Conservation (phyloP, 768 basidiomycete species). For the Calocybe cyanea region DNA sequence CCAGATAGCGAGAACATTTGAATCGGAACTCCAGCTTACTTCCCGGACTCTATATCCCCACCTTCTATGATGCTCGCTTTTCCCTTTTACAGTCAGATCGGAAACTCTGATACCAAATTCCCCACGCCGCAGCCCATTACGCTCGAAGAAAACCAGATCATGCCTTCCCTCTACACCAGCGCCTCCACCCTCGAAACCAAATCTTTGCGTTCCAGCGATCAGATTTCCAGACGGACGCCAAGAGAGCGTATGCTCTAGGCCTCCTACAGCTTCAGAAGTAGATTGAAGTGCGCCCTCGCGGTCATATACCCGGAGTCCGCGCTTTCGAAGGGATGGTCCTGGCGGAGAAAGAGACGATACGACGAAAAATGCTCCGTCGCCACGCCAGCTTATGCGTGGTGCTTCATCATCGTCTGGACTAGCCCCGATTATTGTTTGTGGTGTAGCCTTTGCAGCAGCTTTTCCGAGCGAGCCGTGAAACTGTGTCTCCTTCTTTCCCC, state of each 20-base stretch:
- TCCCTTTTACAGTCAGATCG: constrained; percentile 30
- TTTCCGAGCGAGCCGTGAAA: constrained; percentile 97
- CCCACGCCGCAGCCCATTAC: constrained; percentile 90
- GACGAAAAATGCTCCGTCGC: constrained; percentile 86
- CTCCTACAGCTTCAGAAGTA: constrained; percentile 80
- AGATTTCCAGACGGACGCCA: constrained; percentile 92
- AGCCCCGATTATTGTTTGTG: constrained; percentile 36
- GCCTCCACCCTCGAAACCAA: constrained; percentile 72
- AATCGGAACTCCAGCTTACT: constrained; percentile 85
- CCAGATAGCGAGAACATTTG: constrained; percentile 83
- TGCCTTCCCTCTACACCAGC: constrained; percentile 64
- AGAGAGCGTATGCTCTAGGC: constrained; percentile 71
- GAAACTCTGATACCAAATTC: constrained; percentile 65
- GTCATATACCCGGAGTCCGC: constrained; percentile 72
- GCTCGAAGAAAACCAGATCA: constrained; percentile 91
- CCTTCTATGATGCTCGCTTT: constrained; percentile 30
- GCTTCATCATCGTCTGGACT: constrained; percentile 69
- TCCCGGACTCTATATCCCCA: constrained; percentile 77
- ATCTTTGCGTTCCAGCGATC: constrained; percentile 78
- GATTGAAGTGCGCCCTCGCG: constrained; percentile 72
- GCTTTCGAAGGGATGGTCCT: constrained; percentile 34
- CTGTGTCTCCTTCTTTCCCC: constrained; percentile 96
- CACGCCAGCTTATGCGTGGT: constrained; percentile 88
- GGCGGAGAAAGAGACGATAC: constrained; percentile 67
- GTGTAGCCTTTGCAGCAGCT: constrained; percentile 59